Conservation (phyloP, 2,329 filamentous ascomycete genomes). For the Calonectria honghensis region DNA sequence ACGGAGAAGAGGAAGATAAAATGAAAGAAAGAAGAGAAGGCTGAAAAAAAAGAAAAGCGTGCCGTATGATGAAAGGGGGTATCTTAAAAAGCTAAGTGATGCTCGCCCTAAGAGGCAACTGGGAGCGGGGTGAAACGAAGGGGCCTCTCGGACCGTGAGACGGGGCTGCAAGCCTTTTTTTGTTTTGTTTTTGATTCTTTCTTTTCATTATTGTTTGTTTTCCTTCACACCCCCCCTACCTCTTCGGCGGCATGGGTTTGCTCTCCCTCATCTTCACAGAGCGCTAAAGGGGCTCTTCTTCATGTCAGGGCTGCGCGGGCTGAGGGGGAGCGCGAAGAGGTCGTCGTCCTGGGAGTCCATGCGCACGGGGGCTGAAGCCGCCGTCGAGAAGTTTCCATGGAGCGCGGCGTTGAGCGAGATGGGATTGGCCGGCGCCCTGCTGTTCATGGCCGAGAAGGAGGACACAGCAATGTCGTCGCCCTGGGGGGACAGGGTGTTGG, state of each 20-base stretch:
- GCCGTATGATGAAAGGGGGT: slow-evolving; percentile 12
- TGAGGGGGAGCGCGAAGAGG: slow-evolving; percentile 90
- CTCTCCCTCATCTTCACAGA: slow-evolving; percentile 51
- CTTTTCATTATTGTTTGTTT: background rate
- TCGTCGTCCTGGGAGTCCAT: slow-evolving; percentile 73
- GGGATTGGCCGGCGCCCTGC: slow-evolving; percentile 48
- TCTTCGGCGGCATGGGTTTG: background rate
- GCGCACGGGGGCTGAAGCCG: slow-evolving; percentile 45
- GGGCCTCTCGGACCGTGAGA: slow-evolving; percentile 5
- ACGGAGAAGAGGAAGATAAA: slow-evolving; percentile 14
- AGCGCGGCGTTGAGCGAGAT: slow-evolving; percentile 61
- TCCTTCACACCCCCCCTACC: background rate
- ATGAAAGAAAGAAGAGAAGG: slow-evolving; percentile 11
- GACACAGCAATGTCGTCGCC: slow-evolving; percentile 60
- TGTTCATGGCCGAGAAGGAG: slow-evolving; percentile 59
- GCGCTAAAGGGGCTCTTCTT: slow-evolving; percentile 86
- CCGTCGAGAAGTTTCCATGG: slow-evolving; percentile 46
- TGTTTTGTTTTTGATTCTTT: background rate
- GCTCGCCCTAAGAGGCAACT: slow-evolving; percentile 2
- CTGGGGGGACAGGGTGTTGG: slow-evolving; percentile 57
- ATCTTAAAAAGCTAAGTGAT: slow-evolving; percentile 19
- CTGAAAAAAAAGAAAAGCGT: slow-evolving; percentile 15
- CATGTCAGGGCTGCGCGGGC: slow-evolving; percentile 90
- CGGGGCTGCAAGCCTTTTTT: background rate
- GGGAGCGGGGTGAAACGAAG: background rate